These are phyloP conservation scores for Penicillium taxi DNA, from an alignment of 495 filamentous ascomycete species.

Conservation along the genomic window DNA sequence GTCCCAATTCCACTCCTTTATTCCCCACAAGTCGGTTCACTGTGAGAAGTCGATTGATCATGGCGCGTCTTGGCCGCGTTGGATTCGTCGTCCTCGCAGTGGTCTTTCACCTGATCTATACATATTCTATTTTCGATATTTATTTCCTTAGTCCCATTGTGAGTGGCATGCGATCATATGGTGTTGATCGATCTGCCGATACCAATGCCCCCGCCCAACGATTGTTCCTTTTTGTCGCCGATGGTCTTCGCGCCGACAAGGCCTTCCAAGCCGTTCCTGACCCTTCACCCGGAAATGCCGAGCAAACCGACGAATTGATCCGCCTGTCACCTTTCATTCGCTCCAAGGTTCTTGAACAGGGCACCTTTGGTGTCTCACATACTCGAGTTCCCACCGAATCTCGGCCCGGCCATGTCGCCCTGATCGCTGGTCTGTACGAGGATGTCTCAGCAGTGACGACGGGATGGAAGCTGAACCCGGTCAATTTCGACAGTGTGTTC, in stretches of 20 bases:
- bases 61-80: conserved; percentile 75
- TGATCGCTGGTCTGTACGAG: conserved; percentile 96
- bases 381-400: conserved; percentile 98
- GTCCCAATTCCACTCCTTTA: conserved; percentile 16
- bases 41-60: conserved; percentile 30
- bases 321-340: conserved; percentile 91
- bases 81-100: conserved; percentile 88
- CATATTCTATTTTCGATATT: conserved; percentile 96
- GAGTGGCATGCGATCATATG: conserved; percentile 81
- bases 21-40: conserved; percentile 2
- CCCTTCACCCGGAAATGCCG: conserved; percentile 62
- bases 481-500: conserved; percentile 98
- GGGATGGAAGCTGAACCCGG: conserved; percentile 97
- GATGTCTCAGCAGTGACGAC: conserved; percentile 97
- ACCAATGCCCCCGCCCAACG: conserved; percentile 76
- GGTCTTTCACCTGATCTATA: conserved; percentile 90
- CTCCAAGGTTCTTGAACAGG: conserved; percentile 74
- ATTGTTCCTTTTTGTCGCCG: conserved; percentile 93
- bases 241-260: conserved; percentile 95
- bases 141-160: conserved; percentile 99
- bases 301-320: conserved; percentile 49
- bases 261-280: conserved; percentile 92
- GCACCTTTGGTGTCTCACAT: conserved; percentile 98
- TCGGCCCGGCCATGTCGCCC: conserved; percentile 90
- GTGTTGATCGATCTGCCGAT: conserved; percentile 52